Percentiles rank a stretch among this genome's conserved stretches.
Conservation (phyloP, 768 basidiomycete species). For the Mycena alexandri region DNA sequence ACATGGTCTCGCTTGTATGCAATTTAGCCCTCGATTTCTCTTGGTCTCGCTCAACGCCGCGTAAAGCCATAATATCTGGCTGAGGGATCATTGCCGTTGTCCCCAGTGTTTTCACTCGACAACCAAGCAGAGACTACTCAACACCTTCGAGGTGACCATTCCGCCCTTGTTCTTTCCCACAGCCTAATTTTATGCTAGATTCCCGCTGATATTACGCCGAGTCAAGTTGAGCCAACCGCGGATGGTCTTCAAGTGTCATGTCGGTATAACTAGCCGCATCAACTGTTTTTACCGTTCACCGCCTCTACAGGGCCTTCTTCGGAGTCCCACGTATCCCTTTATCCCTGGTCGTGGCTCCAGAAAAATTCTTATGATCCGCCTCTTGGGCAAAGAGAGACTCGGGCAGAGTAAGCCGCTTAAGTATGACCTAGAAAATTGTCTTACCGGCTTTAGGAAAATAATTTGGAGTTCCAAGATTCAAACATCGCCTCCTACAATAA, state of each 20-base stretch:
- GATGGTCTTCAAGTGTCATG: conserved; percentile 84
- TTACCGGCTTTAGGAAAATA: conserved; percentile 62
- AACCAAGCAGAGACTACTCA: conserved; percentile 91
- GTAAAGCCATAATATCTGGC: conserved; percentile 91
- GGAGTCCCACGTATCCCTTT: conserved; percentile 80
- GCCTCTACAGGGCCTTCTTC: conserved; percentile 64
- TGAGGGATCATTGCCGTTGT: conserved; percentile 94
- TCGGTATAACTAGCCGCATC: conserved; percentile 64
- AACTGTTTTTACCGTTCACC: conserved; percentile 7
- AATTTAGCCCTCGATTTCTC: not conserved
- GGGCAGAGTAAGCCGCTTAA: conserved; percentile 58
- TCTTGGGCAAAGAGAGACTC: conserved; percentile 44
- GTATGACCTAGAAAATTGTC: not conserved
- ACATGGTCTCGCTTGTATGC: conserved; percentile 85
- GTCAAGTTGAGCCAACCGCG: conserved; percentile 63
- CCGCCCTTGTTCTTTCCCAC: not conserved
- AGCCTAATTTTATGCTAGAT: conserved; percentile 65
- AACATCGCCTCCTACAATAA: conserved; percentile 78
- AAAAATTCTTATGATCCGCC: conserved; percentile 86
- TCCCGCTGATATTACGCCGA: conserved; percentile 77
- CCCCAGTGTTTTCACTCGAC: conserved; percentile 85
- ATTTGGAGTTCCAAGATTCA: conserved; percentile 87
- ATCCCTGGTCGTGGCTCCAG: conserved; percentile 90
- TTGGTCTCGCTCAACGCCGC: conserved; percentile 7
- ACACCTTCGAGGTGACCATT: conserved; percentile 80